These are phyloP conservation scores for Pleurotus eryngii DNA, from an alignment of 768 basidiomycete species.

Conservation along the genomic window DNA sequence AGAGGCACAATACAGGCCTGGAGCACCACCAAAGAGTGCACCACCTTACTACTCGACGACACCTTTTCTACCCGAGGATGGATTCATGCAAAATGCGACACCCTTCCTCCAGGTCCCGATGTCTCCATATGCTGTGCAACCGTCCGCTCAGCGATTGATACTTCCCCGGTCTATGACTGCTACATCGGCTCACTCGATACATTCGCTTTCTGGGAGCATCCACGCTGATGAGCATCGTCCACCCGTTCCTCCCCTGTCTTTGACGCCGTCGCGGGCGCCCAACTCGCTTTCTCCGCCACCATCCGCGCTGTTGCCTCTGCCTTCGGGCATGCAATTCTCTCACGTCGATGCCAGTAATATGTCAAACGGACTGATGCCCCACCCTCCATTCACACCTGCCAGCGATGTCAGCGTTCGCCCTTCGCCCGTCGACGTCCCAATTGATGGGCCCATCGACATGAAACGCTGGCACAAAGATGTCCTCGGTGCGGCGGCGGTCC, in stretches of 20 bases:
- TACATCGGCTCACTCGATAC: slow-evolving; percentile 12
- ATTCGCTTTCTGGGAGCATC: slow-evolving; percentile 14
- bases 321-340: neutral
- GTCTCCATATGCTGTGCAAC: neutral
- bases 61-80: neutral
- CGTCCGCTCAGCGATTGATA: neutral
- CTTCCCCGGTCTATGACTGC: slow-evolving; percentile 5
- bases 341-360: neutral
- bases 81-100: neutral
- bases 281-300: slow-evolving; percentile 23
- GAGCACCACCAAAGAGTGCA: neutral
- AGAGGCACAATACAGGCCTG: slow-evolving; percentile 1
- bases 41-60: neutral
- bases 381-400: neutral
- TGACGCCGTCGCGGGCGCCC: slow-evolving; percentile 12
- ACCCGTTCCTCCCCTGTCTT: slow-evolving; percentile 24
- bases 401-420: neutral
- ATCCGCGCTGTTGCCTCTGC: slow-evolving; percentile 11
- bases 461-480: slow-evolving; percentile 9
- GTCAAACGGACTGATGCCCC: neutral
- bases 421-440: neutral
- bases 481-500: slow-evolving; percentile 6
- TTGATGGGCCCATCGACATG: slow-evolving; percentile 1
- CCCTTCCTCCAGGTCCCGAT: neutral
- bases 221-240: neutral